Percentiles rank a stretch among this genome's conserved stretches.
phyloP scores from a whole-genome alignment of 192 early-diverging fungal species.

The Gonapodya prolifera region DNA sequence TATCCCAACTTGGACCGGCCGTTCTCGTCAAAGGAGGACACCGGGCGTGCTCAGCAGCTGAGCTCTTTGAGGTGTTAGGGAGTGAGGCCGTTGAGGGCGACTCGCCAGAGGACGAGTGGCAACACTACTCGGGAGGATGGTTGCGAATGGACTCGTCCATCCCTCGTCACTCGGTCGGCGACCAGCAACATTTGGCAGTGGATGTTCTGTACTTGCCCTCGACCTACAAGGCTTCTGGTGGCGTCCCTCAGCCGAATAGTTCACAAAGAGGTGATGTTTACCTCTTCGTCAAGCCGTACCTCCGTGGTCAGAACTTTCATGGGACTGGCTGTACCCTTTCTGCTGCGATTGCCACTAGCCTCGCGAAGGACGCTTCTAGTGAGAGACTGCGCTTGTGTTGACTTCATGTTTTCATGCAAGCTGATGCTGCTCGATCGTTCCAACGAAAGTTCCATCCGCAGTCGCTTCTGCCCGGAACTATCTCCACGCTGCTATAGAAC shows the following conservation, averaged over 20 bases:
- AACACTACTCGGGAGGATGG: conserved; percentile 15
- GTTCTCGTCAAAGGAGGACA: conserved; percentile 79
- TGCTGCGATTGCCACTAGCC: conserved; percentile 59
- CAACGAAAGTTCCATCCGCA: conserved; percentile 33
- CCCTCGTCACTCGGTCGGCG: no score
- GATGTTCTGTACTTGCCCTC: conserved; percentile 51
- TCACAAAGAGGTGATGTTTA: no score
- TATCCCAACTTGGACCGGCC: conserved; percentile 39
- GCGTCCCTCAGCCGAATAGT: no score
- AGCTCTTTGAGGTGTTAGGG: background rate
- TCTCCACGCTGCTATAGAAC: conserved; percentile 49
- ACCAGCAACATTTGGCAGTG: conserved; percentile 22
- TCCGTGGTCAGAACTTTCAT: conserved; percentile 62
- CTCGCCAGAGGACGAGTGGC: background rate
- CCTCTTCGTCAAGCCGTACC: conserved; percentile 34
- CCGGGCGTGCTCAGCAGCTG: conserved; percentile 26
- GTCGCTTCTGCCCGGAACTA: conserved; percentile 42
- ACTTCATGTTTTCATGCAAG: no score
- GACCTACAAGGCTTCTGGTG: no score
- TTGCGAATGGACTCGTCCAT: background rate
- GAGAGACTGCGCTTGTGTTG: no score
- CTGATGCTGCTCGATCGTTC: no score
- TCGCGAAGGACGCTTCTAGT: conserved; percentile 44
- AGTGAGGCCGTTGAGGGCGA: no score
- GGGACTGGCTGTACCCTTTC: conserved; percentile 82